Evolutionary conservation across 768 basidiomycete genomes (phyloP), one percentile per base, ranked within the genome.

Genomic region (Mrakia gelida): DNA sequence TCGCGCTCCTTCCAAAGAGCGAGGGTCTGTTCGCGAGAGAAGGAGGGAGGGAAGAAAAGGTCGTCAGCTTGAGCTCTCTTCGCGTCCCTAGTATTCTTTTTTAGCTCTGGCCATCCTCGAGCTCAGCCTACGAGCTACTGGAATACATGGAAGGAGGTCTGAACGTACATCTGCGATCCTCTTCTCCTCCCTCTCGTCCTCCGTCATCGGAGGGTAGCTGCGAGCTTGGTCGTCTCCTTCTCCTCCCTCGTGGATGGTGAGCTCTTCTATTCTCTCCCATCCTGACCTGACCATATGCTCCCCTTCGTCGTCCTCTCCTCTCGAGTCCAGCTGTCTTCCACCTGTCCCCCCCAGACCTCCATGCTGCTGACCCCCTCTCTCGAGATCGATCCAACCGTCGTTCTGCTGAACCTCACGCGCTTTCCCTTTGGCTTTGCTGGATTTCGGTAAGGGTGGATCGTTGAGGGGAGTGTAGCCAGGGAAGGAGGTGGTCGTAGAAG

Each of bases 1-100:
- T 75, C 75, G 32, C 75, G 62, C 52, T 75, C 75, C 54, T 75
- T 75, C 75, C 75, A 75, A 26, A 75, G 32, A 43, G 75, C 75
- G 18, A 75, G 67, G 23, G 63, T 75, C 75, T 75, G 67, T 62
- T 52, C 18, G 49, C 49, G 28, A 54, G 16, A 41, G 26, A 38
- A 38, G 26, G 38, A 75, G 16, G 23, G 28, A 18, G 21, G 28
- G 23, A 32, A 30, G 32, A 28, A 10, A 56, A 28, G 52, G 38
- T 41, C 26, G 52, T 61, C 54, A 61, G 56, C 32, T 59, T 16
- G 9, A 52, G 49, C 49, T 52, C 18, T 52, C 49, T 52, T 45
- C 49, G 18, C 49, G 2, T 34, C 34, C 6, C 34, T 30, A 21
- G 65, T 67, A 30, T 52, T 13, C 45, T 21, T 32, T 28, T 11